A percentile compares a stretch with the other conserved stretches of the same genome.
These are phyloP conservation scores for Sporothrix mexicana DNA, from an alignment of 2,329 filamentous ascomycete species.

Conservation along the genomic window DNA sequence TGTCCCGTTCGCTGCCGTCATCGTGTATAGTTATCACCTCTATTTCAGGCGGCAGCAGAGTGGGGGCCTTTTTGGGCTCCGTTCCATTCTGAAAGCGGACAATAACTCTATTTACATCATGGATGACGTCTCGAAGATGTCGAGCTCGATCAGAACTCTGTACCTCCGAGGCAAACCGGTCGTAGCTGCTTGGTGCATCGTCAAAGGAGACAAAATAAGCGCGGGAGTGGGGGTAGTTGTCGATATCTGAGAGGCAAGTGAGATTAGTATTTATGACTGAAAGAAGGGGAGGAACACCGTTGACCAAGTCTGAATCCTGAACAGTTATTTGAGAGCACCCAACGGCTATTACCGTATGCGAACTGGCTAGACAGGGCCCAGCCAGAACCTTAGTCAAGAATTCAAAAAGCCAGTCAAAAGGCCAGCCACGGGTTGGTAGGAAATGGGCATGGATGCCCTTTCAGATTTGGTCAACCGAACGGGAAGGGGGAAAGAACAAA, in stretches of 20 bases:
- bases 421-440: no score
- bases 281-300: background rate
- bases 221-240: background rate
- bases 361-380: background rate
- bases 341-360: no score
- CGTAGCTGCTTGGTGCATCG: background rate
- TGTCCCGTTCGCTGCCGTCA: background rate
- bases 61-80: background rate
- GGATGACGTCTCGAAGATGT: background rate
- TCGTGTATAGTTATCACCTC: background rate
- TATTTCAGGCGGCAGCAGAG: background rate
- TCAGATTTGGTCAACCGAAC: no score
- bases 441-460: no score
- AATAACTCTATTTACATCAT: background rate
- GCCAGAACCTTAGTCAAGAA: no score
- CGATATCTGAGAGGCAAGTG: conserved; percentile 10
- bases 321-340: no score
- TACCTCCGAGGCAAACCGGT: background rate
- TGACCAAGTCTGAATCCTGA: no score
- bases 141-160: background rate
- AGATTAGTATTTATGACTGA: background rate
- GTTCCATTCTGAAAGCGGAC: background rate
- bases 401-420: no score
- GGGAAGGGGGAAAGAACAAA: no score
- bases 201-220: conserved; percentile 23